These are phyloP conservation scores for Taxawa tesnikishii DNA, from an alignment of 2,329 filamentous ascomycete genomes.

Conservation along the genomic window DNA sequence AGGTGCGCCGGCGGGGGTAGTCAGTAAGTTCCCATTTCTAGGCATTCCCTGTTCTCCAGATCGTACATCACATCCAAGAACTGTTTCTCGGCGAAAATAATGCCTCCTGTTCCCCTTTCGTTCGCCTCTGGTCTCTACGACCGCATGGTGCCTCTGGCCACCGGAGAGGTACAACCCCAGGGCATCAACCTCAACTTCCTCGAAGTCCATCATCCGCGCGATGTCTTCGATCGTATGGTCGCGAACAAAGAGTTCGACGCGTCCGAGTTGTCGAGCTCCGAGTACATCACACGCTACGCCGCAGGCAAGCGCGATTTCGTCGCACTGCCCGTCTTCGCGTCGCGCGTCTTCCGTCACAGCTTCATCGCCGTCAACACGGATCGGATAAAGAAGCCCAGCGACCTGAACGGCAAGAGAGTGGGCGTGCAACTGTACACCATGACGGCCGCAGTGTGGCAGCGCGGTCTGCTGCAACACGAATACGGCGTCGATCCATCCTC, in stretches of 20 bases:
- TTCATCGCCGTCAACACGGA: slow-evolving; percentile 22
- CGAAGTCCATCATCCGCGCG: slow-evolving; percentile 17
- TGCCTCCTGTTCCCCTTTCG: slow-evolving; percentile 4
- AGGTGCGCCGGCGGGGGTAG: too few relatives aligned
- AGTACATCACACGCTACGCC: slow-evolving; percentile 17
- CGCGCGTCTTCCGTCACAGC: slow-evolving; percentile 20
- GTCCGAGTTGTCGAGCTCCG: slow-evolving; percentile 19
- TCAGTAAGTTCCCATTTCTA: too few relatives aligned
- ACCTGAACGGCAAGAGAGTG: slow-evolving; percentile 22
- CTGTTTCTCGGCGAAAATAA: too few relatives aligned
- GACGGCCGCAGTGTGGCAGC: slow-evolving; percentile 26
- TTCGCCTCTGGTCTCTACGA: slow-evolving; percentile 18
- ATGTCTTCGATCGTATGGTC: slow-evolving; percentile 22
- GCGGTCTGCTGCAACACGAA: slow-evolving; percentile 20
- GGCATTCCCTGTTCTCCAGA: too few relatives aligned
- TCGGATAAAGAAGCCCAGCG: slow-evolving; percentile 16
- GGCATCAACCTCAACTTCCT: slow-evolving; percentile 22
- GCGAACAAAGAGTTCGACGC: slow-evolving; percentile 16
- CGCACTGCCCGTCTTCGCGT: slow-evolving; percentile 21
- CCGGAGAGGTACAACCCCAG: slow-evolving; percentile 15
- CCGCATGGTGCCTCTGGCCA: slow-evolving; percentile 16
- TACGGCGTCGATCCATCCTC: slow-evolving; percentile 20
- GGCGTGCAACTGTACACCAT: slow-evolving; percentile 26
- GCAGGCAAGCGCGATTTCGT: slow-evolving; percentile 15
- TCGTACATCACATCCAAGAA: too few relatives aligned